Conservation (phyloP, 176 grass and related monocot species). For the Zizania latifolia region DNA sequence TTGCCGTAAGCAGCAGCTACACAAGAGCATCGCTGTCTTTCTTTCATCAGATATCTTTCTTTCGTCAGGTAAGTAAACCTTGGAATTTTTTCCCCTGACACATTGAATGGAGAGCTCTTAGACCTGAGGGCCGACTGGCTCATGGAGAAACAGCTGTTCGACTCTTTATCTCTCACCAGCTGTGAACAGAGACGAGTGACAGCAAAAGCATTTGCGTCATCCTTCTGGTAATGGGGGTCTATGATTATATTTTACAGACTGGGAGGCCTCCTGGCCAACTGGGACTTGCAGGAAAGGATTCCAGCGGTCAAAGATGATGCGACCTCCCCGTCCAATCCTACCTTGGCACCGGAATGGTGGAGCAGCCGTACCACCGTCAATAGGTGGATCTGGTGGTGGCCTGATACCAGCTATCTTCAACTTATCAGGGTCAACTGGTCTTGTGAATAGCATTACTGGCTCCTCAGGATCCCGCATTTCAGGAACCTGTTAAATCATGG, state of each 20-base stretch:
- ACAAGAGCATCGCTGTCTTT: background rate
- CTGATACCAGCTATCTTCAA: slow-evolving; percentile 32
- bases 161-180: background rate
- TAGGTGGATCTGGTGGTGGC: slow-evolving; percentile 27
- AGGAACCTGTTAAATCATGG: background rate
- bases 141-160: slow-evolving; percentile 8
- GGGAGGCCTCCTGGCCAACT: background rate
- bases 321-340: slow-evolving; percentile 61
- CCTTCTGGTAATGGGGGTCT: slow-evolving; percentile 8
- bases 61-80: background rate
- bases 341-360: slow-evolving; percentile 27
- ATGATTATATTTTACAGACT: slow-evolving; percentile 7
- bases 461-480: slow-evolving; percentile 49
- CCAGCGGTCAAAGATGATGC: slow-evolving; percentile 64
- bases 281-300: slow-evolving; percentile 44
- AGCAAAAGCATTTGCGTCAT: background rate
- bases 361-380: slow-evolving; percentile 15
- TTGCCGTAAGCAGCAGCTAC: background rate
- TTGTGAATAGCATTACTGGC: slow-evolving; percentile 60
- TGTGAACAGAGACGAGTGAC: background rate
- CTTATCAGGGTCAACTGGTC: slow-evolving; percentile 39
- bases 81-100: background rate
- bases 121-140: background rate
- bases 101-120: background rate
- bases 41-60: background rate